Evolutionary conservation across 1,284 basidiomycete species (phyloP), one percentile per base, ranked within the genome.

Genomic region (Fomitiporia mediterranea): DNA sequence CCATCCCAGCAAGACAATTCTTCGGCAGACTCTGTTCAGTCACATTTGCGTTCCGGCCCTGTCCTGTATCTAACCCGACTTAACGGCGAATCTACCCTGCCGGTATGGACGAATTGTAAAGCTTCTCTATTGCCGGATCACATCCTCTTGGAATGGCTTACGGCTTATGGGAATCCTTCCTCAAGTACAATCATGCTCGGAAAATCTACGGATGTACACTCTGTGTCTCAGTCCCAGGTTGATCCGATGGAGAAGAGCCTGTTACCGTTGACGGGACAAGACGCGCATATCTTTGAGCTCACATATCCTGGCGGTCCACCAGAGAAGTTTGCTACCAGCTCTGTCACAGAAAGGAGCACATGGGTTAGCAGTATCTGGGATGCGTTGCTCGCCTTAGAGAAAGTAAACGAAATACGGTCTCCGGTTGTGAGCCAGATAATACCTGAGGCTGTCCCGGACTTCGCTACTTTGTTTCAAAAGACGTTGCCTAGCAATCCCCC

Each of bases 281-380:
- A 72, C 50, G 74, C 75, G 27, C 62, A 78, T 60, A 69, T 83
- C 0, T 88, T 89, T 59, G 85, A 87, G 64, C 63, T 89, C n/a
- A 56, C 75, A 2, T 83, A 86, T 55, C 74, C 80, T 47, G 79
- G 73, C 8, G 68, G 72, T 32, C 68, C 68, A 2, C 71, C 70
- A 52, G 82, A 86, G 65, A 79, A 73, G 54, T 87, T 89, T 65
- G 84, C 82, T 1, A 79, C 78, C 1, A 65, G 68, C 5, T 81
- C 81, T 34, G 76, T 80, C n/a, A 74, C 77, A 58, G 82, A 85
- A 55, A 72, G 86, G 51, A 84, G 84, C 4, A 74, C 74, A 17
- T 89, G 86, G 86, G 77, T 89, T 52, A 83, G 80, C 62, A 76
- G 79, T 3, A 80, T 89, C 51, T 89, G 86, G 86, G 83, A 88